A percentile compares a stretch with the other conserved stretches of the same genome.
These are phyloP conservation scores for Xylariales sp. DNA, from an alignment of 2,329 filamentous ascomycete genomes.

Conservation along the genomic window DNA sequence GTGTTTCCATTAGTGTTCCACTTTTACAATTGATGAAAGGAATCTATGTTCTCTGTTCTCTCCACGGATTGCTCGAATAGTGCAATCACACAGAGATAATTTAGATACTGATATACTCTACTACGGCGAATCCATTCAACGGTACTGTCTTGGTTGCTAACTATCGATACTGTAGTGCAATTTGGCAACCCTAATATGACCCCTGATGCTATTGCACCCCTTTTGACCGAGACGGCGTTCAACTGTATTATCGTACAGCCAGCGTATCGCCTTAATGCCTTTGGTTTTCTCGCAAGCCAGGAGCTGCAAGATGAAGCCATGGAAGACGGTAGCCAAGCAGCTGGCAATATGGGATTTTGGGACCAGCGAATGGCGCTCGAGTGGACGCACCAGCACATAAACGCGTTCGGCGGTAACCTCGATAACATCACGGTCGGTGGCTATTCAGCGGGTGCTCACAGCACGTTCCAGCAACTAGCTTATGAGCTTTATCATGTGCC, in stretches of 20 bases:
- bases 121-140: no score
- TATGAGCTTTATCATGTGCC: conserved; percentile 46
- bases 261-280: conserved; percentile 50
- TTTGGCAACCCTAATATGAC: conserved; percentile 46
- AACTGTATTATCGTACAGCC: conserved; percentile 49
- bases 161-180: no score
- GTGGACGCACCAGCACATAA: conserved; percentile 48
- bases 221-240: conserved; percentile 44
- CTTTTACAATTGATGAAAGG: no score
- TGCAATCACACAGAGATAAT: no score
- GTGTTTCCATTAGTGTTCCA: no score
- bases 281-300: conserved; percentile 49
- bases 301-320: conserved; percentile 31
- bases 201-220: conserved; percentile 30
- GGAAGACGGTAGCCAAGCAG: conserved; percentile 31
- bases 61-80: no score
- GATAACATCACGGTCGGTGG: conserved; percentile 48
- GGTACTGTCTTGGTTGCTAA: no score
- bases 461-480: conserved; percentile 51
- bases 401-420: conserved; percentile 20
- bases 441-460: conserved; percentile 52
- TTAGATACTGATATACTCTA: no score
- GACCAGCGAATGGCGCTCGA: conserved; percentile 51
- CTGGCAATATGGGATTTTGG: conserved; percentile 50
- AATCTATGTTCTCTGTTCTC: no score